Evolutionary conservation across 495 filamentous ascomycete genomes (phyloP), one percentile per base, ranked within the genome.

Genomic region (Neurospora pannonica): DNA sequence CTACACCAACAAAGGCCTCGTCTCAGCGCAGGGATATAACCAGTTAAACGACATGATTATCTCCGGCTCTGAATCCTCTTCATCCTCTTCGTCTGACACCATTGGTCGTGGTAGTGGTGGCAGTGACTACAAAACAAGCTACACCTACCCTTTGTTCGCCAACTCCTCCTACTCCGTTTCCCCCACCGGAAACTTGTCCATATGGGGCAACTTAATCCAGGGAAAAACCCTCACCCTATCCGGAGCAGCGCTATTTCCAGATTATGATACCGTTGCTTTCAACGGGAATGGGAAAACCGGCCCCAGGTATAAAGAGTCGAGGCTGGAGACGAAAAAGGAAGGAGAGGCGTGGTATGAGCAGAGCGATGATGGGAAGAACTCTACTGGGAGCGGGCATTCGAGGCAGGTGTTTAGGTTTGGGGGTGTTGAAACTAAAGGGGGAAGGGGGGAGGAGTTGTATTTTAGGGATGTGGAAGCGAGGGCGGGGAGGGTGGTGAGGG

Each of bases 41-140:
- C 90, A 94, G 78, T 75, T 85, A 70, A 94, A 89, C 73, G 83
- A 83, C 38, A 89, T 94, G 77, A 79, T 79, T 72, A 93, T 91
- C 1, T 81, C 80, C 1, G 93, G 92, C n/a, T 79, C 74, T 5
- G 88, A 91, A 73, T 74, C 77, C 17, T 86, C 86, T n/a, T 83
- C 79, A 1, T 79, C 82, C 21, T 83, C 79, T 2, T 79, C 82
- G n/a, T n/a, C n/a, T n/a, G n/a, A n/a, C n/a, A n/a, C n/a, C n/a
- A n/a, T n/a, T n/a, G n/a, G n/a, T n/a, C n/a, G n/a, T n/a, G n/a
- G n/a, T n/a, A n/a, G n/a, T n/a, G n/a, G n/a, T n/a, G n/a, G n/a
- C 7, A 83, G 70, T 54, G 77, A 15, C 24, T 86, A 86, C 76
- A 74, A 78, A 36, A 76, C 85, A 11, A 82, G 77, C 5, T 94